A percentile compares a stretch with the other conserved stretches of the same genome.
Conservation (phyloP, 2,329 filamentous ascomycete species). For the Claviceps purpurea region DNA sequence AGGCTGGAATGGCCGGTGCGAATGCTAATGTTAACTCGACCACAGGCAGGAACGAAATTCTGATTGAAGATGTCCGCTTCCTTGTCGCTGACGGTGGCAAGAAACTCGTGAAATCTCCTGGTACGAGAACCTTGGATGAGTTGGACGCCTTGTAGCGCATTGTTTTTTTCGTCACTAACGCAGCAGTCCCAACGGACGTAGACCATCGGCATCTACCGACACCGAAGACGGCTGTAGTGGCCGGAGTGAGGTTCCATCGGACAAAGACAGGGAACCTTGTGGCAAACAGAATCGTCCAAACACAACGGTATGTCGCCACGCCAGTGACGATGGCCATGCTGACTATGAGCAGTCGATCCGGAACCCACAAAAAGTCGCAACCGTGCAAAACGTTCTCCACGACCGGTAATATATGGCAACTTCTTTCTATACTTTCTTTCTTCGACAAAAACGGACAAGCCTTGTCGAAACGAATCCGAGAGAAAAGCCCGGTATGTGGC, state of each 20-base stretch:
- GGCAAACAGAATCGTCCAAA: conserved; percentile 60
- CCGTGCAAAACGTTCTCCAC: conserved; percentile 60
- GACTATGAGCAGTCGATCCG: conserved; percentile 31
- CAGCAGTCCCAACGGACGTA: neutral
- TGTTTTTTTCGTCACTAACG: neutral
- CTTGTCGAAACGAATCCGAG: conserved; percentile 8
- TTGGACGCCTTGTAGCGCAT: neutral
- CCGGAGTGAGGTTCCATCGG: conserved; percentile 69
- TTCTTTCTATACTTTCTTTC: conserved; percentile 19
- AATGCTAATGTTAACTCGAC: conserved; percentile 13
- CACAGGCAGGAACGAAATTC: conserved; percentile 43
- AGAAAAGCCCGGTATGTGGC: conserved; percentile 22
- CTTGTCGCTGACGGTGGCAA: conserved; percentile 62
- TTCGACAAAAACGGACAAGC: conserved; percentile 9
- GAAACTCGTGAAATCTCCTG: conserved; percentile 62
- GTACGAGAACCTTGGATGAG: conserved; percentile 29
- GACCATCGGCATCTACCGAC: conserved; percentile 46
- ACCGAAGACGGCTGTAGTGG: conserved; percentile 59
- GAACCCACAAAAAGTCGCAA: conserved; percentile 53
- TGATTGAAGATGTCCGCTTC: conserved; percentile 61
- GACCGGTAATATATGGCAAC: conserved; percentile 47
- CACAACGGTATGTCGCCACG: conserved; percentile 52
- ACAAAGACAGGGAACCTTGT: conserved; percentile 83
- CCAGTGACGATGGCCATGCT: conserved; percentile 20
- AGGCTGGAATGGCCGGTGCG: conserved; percentile 9